Evolutionary conservation across 2,329 filamentous ascomycete genomes (phyloP), one percentile per base, ranked within the genome.

Genomic region (Diaporthe citri): DNA sequence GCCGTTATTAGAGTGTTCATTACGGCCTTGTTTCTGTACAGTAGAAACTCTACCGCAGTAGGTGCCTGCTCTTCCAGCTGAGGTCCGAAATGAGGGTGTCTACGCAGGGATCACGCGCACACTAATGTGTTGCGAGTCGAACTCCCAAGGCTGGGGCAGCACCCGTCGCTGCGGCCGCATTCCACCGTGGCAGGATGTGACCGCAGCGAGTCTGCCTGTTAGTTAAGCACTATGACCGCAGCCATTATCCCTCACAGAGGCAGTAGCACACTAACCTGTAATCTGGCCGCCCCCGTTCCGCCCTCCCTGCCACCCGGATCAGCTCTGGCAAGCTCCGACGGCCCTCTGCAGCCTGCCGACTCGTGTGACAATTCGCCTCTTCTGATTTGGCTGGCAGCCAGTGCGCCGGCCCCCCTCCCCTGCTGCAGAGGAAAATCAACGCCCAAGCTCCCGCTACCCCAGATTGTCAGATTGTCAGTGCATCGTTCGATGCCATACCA

Each of bases 401-500:
- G 25, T n/a, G 36, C 31, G 28, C 31, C 17, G 25, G 39, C 39
- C 43, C 57, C 71, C 73, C 28, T 31, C 51, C 66, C 64, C 71
- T 64, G 74, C 71, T 55, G 22, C 48, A 69, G 34, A 12, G 46
- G 46, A 20, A 52, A 67, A 67, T 4, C 36, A 52, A 69, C 34
- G 46, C 48, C 64, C 64, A 69, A 55, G 48, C 59, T 73, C 48
- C 41, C 52, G 69, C 75, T 76, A 75, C 75, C 75, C 75, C 75
- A 66, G 75, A 76, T 74, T 76, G 74, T 74, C 52, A 73, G 64
- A 59, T 64, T 55, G 57, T 64, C 57, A 64, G 48, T 64, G 71
- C 66, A 72, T 74, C 67, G 75, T 75, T 76, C 75, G 74, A 74
- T 76, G 39, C 25, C 71, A 55, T 41, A 70, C 74, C 74, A 73